Percentiles rank a stretch among this genome's conserved stretches.
Evolutionary conservation across 352 stramenopile genomes (phyloP).

Genomic region (Pythium monospermum): DNA sequence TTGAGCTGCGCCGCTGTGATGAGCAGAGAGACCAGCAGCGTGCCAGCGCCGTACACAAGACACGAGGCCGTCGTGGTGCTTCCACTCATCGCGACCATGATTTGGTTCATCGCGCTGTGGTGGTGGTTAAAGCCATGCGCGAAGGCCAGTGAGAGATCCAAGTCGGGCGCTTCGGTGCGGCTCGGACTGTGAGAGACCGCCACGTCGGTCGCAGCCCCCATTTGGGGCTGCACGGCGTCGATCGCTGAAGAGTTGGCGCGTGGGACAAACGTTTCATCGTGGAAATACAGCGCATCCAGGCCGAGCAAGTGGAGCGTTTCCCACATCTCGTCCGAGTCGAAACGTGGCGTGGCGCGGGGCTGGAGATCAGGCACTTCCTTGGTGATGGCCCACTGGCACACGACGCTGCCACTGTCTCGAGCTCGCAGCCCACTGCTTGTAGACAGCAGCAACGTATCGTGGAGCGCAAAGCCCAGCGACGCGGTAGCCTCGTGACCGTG

Average conservation of each 20-base stretch:
- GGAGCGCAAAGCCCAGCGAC: slow-evolving; percentile 42
- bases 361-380: slow-evolving; percentile 13
- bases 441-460: slow-evolving; percentile 51
- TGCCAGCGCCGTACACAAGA: slow-evolving; percentile 40
- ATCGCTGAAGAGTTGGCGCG: slow-evolving; percentile 5
- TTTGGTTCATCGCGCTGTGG: slow-evolving; percentile 37
- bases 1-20: slow-evolving; percentile 26
- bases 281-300: slow-evolving; percentile 17
- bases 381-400: slow-evolving; percentile 55
- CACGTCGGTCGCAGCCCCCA: not conserved
- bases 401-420: slow-evolving; percentile 26
- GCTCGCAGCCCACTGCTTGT: slow-evolving; percentile 25
- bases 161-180: slow-evolving; percentile 43
- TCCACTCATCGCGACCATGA: slow-evolving; percentile 24
- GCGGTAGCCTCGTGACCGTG: not conserved
- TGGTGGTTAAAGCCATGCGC: slow-evolving; percentile 51
- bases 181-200: not conserved
- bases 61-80: not conserved
- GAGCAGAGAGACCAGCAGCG: slow-evolving; percentile 37
- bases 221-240: slow-evolving; percentile 4
- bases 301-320: not conserved
- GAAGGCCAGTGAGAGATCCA: slow-evolving; percentile 45
- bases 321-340: slow-evolving; percentile 10
- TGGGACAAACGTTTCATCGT: slow-evolving; percentile 15
- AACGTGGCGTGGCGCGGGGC: not conserved